Percentiles rank a stretch among this genome's conserved stretches.
Conservation (phyloP, 1,139 yeast genomes). For the Geotrichum restrictum region DNA sequence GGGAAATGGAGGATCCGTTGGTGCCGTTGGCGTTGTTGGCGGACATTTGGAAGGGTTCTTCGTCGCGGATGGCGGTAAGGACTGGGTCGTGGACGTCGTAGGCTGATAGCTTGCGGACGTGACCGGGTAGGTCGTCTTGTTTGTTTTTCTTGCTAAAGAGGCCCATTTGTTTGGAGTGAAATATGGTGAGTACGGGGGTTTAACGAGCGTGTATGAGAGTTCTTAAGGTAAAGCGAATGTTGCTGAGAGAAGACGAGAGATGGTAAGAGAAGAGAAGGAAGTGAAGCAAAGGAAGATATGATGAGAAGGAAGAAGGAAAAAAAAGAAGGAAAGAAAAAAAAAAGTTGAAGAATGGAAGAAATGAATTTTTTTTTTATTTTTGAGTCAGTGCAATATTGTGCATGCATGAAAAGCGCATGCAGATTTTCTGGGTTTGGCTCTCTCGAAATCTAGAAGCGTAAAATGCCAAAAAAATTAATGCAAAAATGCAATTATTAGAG, state of each 20-base stretch:
- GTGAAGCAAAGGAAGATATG: not conserved
- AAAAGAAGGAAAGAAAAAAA: not conserved
- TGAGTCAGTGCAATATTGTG: no score
- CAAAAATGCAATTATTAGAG: no score
- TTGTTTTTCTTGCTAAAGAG: slow-evolving; percentile 24
- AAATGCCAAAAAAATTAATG: no score
- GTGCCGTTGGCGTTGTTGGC: slow-evolving; percentile 34
- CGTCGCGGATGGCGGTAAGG: slow-evolving; percentile 85
- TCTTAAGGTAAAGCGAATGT: no score
- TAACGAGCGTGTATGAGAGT: no score
- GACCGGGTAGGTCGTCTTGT: slow-evolving; percentile 24
- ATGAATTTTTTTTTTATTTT: not conserved
- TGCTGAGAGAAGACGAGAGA: not conserved
- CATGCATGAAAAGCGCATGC: no score
- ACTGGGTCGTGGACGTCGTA: slow-evolving; percentile 76
- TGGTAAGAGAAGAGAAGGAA: not conserved
- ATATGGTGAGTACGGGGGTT: no score
- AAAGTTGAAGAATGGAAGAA: not conserved
- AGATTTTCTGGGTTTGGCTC: no score
- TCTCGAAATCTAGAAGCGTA: no score
- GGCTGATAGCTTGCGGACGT: slow-evolving; percentile 20
- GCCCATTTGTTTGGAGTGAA: no score
- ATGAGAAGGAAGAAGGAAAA: not conserved
- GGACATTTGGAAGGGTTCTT: slow-evolving; percentile 78
- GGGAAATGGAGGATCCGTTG: slow-evolving; percentile 43